Percentiles rank a stretch among this genome's conserved stretches.
Evolutionary conservation across 176 grass and related monocot genomes (phyloP).

Genomic region (Carex littledalei): DNA sequence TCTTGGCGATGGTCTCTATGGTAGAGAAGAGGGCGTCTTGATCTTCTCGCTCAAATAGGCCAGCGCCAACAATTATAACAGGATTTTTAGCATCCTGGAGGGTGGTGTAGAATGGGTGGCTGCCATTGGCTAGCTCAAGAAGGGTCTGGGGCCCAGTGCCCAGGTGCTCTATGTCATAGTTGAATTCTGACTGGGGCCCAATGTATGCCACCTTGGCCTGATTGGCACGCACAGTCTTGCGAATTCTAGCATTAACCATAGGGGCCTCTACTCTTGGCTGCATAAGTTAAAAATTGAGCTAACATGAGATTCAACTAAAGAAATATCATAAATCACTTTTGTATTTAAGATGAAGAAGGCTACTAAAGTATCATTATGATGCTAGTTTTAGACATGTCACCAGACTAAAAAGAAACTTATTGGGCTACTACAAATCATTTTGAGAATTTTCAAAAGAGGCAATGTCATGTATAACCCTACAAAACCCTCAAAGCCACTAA

Average conservation of each 20-base stretch:
- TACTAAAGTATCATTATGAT: neutral
- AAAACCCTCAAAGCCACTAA: neutral
- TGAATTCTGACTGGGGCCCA: slow-evolving; percentile 75
- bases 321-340: neutral
- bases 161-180: slow-evolving; percentile 86
- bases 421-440: neutral
- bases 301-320: neutral
- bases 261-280: slow-evolving; percentile 96
- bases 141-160: slow-evolving; percentile 76
- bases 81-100: slow-evolving; percentile 81
- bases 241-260: slow-evolving; percentile 93
- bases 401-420: neutral
- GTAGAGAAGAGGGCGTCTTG: slow-evolving; percentile 63
- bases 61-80: slow-evolving; percentile 81
- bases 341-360: neutral
- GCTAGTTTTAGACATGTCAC: neutral
- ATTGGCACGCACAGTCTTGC: slow-evolving; percentile 73
- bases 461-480: neutral
- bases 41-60: slow-evolving; percentile 76
- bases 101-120: slow-evolving; percentile 72
- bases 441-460: neutral
- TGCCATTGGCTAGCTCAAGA: slow-evolving; percentile 63
- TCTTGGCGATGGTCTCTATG: slow-evolving; percentile 66
- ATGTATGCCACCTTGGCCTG: slow-evolving; percentile 93
- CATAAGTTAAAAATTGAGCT: neutral